Evolutionary conservation across 2,329 filamentous ascomycete genomes (phyloP), one percentile per base, ranked within the genome.

Genomic region (Colletotrichum sp.): DNA sequence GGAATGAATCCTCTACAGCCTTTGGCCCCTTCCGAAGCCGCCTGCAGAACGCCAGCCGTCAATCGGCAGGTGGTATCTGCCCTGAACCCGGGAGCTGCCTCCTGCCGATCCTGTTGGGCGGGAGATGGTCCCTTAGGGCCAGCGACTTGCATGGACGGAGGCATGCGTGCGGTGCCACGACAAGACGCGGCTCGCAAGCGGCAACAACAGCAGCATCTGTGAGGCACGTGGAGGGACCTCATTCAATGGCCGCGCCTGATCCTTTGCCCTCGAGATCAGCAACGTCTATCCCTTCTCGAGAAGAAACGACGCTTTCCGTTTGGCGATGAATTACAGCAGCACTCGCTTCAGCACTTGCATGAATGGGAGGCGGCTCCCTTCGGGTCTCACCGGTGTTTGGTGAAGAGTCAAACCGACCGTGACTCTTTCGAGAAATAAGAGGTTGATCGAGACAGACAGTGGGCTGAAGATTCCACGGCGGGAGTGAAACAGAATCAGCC

Each of bases 111-210:
- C 71, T 43, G 71, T 76, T 75, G 71, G 60, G 66, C 52, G 74
- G 69, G 64, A 75, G 43, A 73, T 57, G 69, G 24, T 48, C 68
- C 70, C 39, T 64, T 59, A 63, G 57, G 55, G 32, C 39, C 65
- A 74, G 30, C 71, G 48, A 16, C 36, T 59, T 74, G 66, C 66
- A 57, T 75, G 30, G 60, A 64, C 30, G n/a, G 39, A 67, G 63
- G 61, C 74, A 75, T 75, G 66, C 60, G 66, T 76, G 66, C 52
- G 74, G 74, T 76, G 74, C 71, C 74, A 75, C 72, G 74, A 75
- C 72, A 67, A 76, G 32, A 74, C 67, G 30, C 72, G 72, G 30
- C 61, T 75, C 61, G 48, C 16, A 32, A 34, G 63, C 61, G 26
- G 72, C 66, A 64, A 64, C 60, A 64, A 64, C 66, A 67, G 43